Conservation (phyloP, 306 rosid species). For the Cucumis cinereus region DNA sequence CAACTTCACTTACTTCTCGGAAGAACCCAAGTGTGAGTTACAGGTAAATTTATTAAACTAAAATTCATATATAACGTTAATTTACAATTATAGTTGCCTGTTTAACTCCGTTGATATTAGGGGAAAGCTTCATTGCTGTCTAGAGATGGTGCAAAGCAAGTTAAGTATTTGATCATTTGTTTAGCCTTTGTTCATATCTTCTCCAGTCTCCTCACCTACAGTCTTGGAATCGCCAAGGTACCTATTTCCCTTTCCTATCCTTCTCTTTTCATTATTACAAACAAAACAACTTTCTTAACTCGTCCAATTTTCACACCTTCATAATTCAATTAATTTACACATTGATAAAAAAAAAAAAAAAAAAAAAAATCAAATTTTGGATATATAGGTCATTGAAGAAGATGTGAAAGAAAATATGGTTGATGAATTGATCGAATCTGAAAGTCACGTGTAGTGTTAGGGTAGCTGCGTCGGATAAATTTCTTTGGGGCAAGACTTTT, state of each 20-base stretch:
- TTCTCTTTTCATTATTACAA: too few species aligned
- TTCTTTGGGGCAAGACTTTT: not conserved
- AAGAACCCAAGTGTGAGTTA: slow-evolving; percentile 31
- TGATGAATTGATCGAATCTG: not conserved
- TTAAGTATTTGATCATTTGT: slow-evolving; percentile 31
- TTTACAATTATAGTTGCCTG: too few species aligned
- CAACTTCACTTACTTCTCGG: slow-evolving; percentile 10
- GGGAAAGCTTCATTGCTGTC: slow-evolving; percentile 36
- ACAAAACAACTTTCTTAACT: too few species aligned
- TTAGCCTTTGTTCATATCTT: slow-evolving; percentile 32
- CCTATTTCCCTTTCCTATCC: not conserved
- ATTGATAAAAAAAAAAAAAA: not conserved
- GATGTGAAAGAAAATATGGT: not conserved
- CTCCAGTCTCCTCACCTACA: slow-evolving; percentile 32
- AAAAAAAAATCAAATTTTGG: too few species aligned
- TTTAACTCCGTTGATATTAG: too few species aligned
- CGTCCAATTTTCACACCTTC: too few species aligned
- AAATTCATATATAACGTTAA: too few species aligned
- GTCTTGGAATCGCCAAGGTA: slow-evolving; percentile 58
- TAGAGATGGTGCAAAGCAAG: slow-evolving; percentile 22
- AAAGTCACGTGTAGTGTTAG: not conserved
- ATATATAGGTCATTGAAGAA: not conserved
- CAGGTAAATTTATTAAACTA: slow-evolving; percentile 4
- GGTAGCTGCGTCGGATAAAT: too few species aligned
- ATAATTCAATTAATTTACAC: too few species aligned